Conservation (phyloP, 2,329 filamentous ascomycete species). For the Clarireedia homoeocarpa region DNA sequence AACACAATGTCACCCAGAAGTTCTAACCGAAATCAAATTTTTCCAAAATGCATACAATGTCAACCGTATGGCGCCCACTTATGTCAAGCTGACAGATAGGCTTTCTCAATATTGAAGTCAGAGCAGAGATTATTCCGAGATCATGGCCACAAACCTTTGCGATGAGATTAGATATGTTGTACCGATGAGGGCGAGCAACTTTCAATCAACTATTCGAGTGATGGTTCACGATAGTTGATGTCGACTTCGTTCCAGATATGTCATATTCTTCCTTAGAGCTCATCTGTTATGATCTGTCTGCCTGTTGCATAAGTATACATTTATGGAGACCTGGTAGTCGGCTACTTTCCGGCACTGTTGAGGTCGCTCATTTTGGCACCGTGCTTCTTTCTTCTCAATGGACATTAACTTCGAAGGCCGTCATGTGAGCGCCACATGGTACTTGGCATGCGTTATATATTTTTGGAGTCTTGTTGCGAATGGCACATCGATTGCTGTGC, state of each 20-base stretch:
- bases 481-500: not conserved
- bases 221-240: not conserved
- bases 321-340: not conserved
- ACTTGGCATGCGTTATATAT: not conserved
- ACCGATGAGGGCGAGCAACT: not conserved
- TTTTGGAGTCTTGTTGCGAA: not conserved
- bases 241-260: too few relatives aligned
- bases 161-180: too few relatives aligned
- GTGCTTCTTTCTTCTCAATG: not conserved
- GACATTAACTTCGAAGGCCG: not conserved
- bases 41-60: not conserved
- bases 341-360: not conserved
- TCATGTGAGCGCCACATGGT: constrained; percentile 2
- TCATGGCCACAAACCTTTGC: not conserved
- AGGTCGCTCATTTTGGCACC: not conserved
- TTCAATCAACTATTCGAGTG: not conserved
- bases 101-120: not conserved
- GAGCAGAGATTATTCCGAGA: not conserved
- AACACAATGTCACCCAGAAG: not conserved
- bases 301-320: not conserved
- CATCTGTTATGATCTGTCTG: not conserved
- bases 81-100: not conserved
- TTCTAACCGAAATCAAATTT: not conserved
- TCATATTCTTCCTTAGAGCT: too few relatives aligned
- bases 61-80: not conserved